A percentile compares a stretch with the other conserved stretches of the same genome.
Evolutionary conservation across 805 yeast species (phyloP).

Genomic region (Peterozyma toletana): DNA sequence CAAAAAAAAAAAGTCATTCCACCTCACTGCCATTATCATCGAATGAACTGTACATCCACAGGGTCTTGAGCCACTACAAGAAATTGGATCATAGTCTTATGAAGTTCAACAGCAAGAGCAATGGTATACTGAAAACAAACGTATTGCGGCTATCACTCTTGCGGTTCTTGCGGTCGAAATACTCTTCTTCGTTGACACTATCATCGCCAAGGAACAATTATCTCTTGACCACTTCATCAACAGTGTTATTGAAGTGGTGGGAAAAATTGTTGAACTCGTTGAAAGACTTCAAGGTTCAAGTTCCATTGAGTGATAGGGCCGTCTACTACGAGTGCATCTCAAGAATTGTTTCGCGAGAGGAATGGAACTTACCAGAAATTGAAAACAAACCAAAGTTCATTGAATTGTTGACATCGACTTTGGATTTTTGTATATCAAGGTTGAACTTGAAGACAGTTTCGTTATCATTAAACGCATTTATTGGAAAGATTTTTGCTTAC

Average conservation of each 20-base stretch:
- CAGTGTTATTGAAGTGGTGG: constrained; percentile 44
- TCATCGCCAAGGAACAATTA: constrained; percentile 8
- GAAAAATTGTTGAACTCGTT: constrained; percentile 28
- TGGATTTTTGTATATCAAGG: constrained; percentile 42
- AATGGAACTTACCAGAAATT: constrained; percentile 30
- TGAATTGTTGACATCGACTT: constrained; percentile 38
- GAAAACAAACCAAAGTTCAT: constrained; percentile 18
- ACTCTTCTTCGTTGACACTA: constrained; percentile 8
- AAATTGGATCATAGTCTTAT: constrained; percentile 33
- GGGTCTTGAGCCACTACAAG: constrained; percentile 18
- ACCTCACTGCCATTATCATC: neutral
- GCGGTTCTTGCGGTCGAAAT: constrained; percentile 30
- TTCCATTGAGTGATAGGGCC: constrained; percentile 36
- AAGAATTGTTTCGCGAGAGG: constrained; percentile 36
- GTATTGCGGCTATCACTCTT: constrained; percentile 38
- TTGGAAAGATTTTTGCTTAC: constrained; percentile 67
- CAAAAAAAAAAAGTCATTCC: too few relatives aligned
- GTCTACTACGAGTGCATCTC: constrained; percentile 51
- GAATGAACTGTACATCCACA: neutral
- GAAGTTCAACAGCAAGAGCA: constrained; percentile 34
- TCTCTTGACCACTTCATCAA: constrained; percentile 8
- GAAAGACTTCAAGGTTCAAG: constrained; percentile 16
- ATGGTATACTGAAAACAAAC: constrained; percentile 34
- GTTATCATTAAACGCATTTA: constrained; percentile 52
- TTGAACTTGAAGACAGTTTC: constrained; percentile 44